Conservation (phyloP, 1,284 basidiomycete genomes). For the Papiliotrema nemorosa region DNA sequence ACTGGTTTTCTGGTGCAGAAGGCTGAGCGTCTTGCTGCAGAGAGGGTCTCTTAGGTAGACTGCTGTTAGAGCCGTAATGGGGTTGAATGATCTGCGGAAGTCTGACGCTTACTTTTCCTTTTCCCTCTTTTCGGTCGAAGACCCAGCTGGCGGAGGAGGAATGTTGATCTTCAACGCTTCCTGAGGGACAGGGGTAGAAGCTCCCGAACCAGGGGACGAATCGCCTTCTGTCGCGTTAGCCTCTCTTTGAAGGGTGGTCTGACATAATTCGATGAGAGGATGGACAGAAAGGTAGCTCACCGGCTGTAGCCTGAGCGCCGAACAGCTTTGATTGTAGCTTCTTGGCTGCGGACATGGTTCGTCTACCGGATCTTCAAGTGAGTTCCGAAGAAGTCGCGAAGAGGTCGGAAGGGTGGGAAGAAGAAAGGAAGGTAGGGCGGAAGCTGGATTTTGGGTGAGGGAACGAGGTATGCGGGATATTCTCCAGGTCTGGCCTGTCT, state of each 20-base stretch:
- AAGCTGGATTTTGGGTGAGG: neutral
- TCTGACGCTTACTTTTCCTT: slow-evolving; percentile 43
- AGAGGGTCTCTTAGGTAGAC: slow-evolving; percentile 33
- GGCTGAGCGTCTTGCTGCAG: slow-evolving; percentile 15
- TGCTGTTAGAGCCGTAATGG: slow-evolving; percentile 2
- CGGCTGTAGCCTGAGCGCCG: slow-evolving; percentile 42
- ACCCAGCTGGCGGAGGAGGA: slow-evolving; percentile 56
- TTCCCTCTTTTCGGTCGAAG: slow-evolving; percentile 53
- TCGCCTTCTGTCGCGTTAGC: slow-evolving; percentile 7
- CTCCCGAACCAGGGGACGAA: slow-evolving; percentile 6
- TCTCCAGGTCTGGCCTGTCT: too few species aligned
- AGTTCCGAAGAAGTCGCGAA: neutral
- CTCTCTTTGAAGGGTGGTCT: neutral
- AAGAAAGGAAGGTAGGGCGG: neutral
- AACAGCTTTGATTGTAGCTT: slow-evolving; percentile 76
- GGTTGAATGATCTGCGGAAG: slow-evolving; percentile 7
- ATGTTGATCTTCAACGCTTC: slow-evolving; percentile 68
- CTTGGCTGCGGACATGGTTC: slow-evolving; percentile 50
- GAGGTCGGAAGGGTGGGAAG: neutral
- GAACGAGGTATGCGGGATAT: too few species aligned
- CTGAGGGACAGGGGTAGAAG: slow-evolving; percentile 22
- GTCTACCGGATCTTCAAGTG: neutral
- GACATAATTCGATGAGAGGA: neutral
- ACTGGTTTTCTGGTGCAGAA: slow-evolving; percentile 19
- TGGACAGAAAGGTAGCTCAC: slow-evolving; percentile 1